Evolutionary conservation across 192 early-diverging fungal genomes (phyloP).

Genomic region (Podila epicladia): DNA sequence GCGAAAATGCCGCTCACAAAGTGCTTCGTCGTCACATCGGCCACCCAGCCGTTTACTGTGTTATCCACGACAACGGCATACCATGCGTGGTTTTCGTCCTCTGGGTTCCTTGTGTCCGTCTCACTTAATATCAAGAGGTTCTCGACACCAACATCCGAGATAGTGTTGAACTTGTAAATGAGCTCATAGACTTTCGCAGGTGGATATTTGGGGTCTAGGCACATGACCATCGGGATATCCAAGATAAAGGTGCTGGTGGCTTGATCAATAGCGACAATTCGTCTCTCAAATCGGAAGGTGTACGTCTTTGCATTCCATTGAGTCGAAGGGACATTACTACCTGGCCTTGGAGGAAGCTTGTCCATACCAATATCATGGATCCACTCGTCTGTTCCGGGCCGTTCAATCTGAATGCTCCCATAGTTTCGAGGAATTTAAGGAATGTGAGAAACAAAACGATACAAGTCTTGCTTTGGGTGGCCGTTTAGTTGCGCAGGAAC

Average conservation of each 20-base stretch:
- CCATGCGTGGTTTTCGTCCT: constrained; percentile 48
- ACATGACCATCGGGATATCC: constrained; percentile 49
- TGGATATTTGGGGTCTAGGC: constrained; percentile 41
- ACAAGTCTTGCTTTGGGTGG: background rate
- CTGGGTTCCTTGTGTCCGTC: constrained; percentile 8
- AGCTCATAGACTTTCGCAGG: constrained; percentile 41
- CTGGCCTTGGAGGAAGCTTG: constrained; percentile 25
- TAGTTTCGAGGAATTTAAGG: background rate
- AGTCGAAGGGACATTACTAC: constrained; percentile 7
- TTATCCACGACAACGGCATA: constrained; percentile 39
- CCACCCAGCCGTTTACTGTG: constrained; percentile 37
- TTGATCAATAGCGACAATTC: constrained; percentile 40
- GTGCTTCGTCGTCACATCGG: constrained; percentile 36
- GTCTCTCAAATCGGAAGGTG: constrained; percentile 45
- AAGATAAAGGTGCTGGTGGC: constrained; percentile 28
- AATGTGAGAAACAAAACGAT: background rate
- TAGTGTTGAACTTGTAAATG: constrained; percentile 32
- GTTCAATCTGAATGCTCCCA: constrained; percentile 19
- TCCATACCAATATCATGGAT: constrained; percentile 43
- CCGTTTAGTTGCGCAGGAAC: background rate
- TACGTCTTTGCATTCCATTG: constrained; percentile 40
- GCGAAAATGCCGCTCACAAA: constrained; percentile 48
- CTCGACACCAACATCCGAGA: constrained; percentile 43
- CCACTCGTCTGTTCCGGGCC: constrained; percentile 41
- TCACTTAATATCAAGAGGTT: constrained; percentile 37